Conservation (phyloP, 305 asterid species). For the Fraxinus sp. region DNA sequence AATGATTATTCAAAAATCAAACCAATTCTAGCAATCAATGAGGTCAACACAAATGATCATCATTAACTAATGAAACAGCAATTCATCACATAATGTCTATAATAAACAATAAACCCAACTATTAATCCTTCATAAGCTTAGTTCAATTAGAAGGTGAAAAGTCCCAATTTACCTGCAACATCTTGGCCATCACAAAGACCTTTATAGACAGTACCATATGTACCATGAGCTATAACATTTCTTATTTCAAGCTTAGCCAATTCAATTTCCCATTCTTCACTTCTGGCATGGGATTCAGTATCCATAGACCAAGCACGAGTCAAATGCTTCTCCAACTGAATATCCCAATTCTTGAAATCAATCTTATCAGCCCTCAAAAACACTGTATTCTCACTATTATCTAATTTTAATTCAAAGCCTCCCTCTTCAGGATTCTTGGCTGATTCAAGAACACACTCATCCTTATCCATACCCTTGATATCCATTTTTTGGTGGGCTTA, state of each 20-base stretch:
- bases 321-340: slow-evolving; percentile 61
- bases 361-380: slow-evolving; percentile 68
- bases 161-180: slow-evolving; percentile 54
- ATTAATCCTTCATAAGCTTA: not conserved
- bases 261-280: slow-evolving; percentile 70
- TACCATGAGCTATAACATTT: slow-evolving; percentile 67
- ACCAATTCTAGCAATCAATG: not conserved
- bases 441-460: slow-evolving; percentile 5
- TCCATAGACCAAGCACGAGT: slow-evolving; percentile 49
- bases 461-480: slow-evolving; percentile 24
- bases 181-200: slow-evolving; percentile 58
- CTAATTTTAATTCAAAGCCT: slow-evolving; percentile 25
- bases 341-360: slow-evolving; percentile 72
- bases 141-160: not conserved
- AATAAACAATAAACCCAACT: not conserved
- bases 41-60: not conserved
- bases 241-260: slow-evolving; percentile 52
- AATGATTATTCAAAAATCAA: not conserved
- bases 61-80: not conserved
- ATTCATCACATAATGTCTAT: not conserved
- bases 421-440: slow-evolving; percentile 23
- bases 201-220: slow-evolving; percentile 66
- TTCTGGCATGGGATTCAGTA: slow-evolving; percentile 25
- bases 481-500: slow-evolving; percentile 28
- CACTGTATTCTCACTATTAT: slow-evolving; percentile 21